These are phyloP conservation scores for Thielaviopsis ethacetica DNA, from an alignment of 2,329 filamentous ascomycete genomes.

Conservation along the genomic window DNA sequence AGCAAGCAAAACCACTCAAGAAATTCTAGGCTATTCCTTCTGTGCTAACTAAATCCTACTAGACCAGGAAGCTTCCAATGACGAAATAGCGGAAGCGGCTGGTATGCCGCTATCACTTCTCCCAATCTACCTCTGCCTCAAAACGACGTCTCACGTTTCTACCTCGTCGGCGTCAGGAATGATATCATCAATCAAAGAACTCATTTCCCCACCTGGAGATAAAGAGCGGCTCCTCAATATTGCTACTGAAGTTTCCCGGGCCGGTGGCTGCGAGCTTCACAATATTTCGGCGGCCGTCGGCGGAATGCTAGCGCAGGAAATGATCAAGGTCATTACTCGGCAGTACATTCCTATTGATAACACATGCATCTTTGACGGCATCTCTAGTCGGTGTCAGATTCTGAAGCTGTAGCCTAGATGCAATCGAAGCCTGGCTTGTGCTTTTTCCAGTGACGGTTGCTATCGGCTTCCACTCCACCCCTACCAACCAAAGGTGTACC, in stretches of 20 bases:
- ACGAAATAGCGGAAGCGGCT: slow-evolving; percentile 32
- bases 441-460: too few relatives aligned
- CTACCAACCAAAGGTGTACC: too few relatives aligned
- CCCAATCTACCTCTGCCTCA: slow-evolving; percentile 52
- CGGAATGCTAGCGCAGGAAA: slow-evolving; percentile 90
- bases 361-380: slow-evolving; percentile 54
- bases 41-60: slow-evolving; percentile 7
- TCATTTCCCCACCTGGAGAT: background rate
- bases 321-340: slow-evolving; percentile 73
- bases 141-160: slow-evolving; percentile 16
- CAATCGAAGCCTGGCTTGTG: background rate
- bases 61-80: slow-evolving; percentile 39
- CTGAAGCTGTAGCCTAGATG: slow-evolving; percentile 28
- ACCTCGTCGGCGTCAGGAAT: slow-evolving; percentile 10
- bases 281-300: slow-evolving; percentile 79
- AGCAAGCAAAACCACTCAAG: background rate
- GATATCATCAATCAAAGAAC: slow-evolving; percentile 3
- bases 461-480: too few relatives aligned
- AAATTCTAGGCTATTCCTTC: background rate
- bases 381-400: slow-evolving; percentile 44
- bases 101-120: slow-evolving; percentile 43
- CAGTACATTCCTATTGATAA: slow-evolving; percentile 59
- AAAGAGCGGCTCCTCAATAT: slow-evolving; percentile 2
- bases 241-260: slow-evolving; percentile 54
- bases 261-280: slow-evolving; percentile 73